Percentiles rank a stretch among this genome's conserved stretches.
These are phyloP conservation scores for Stachybotrys echinatus DNA, from an alignment of 2,329 filamentous ascomycete species.

Conservation along the genomic window DNA sequence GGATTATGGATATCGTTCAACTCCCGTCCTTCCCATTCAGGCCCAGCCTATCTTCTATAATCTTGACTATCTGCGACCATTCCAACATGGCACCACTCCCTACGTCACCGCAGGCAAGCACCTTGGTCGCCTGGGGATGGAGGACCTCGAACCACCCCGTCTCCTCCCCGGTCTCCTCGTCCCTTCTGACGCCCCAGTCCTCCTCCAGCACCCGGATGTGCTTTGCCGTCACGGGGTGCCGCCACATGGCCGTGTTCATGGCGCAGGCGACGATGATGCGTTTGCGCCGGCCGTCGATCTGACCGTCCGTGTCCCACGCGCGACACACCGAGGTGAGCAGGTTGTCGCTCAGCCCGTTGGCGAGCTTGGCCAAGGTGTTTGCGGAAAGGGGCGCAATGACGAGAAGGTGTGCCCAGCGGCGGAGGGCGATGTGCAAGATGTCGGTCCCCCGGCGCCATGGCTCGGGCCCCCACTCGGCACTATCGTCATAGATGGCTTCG, in stretches of 20 bases:
- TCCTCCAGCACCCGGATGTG: conserved; percentile 66
- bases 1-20: no score
- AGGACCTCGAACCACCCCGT: conserved; percentile 59
- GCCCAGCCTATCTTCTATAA: conserved; percentile 51
- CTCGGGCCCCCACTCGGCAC: conserved; percentile 70
- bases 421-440: conserved; percentile 87
- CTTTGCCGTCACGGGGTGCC: conserved; percentile 71
- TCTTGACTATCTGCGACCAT: conserved; percentile 68
- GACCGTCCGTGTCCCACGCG: conserved; percentile 78
- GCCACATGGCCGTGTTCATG: conserved; percentile 92
- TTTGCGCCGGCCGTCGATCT: conserved; percentile 45
- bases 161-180: conserved; percentile 65
- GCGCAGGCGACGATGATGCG: conserved; percentile 72
- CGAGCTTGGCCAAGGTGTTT: conserved; percentile 81
- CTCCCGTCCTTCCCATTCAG: conserved; percentile 1
- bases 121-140: conserved; percentile 63
- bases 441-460: conserved; percentile 74
- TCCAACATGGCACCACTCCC: conserved; percentile 79
- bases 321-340: conserved; percentile 69
- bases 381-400: conserved; percentile 78
- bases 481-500: conserved; percentile 74
- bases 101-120: conserved; percentile 77
- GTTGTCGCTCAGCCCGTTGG: conserved; percentile 71
- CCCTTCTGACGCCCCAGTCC: conserved; percentile 67
- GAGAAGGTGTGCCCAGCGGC: conserved; percentile 72